A percentile compares a stretch with the other conserved stretches of the same genome.
phyloP scores from a whole-genome alignment of 192 early-diverging fungal species.

The Coemansia nantahalensis region DNA sequence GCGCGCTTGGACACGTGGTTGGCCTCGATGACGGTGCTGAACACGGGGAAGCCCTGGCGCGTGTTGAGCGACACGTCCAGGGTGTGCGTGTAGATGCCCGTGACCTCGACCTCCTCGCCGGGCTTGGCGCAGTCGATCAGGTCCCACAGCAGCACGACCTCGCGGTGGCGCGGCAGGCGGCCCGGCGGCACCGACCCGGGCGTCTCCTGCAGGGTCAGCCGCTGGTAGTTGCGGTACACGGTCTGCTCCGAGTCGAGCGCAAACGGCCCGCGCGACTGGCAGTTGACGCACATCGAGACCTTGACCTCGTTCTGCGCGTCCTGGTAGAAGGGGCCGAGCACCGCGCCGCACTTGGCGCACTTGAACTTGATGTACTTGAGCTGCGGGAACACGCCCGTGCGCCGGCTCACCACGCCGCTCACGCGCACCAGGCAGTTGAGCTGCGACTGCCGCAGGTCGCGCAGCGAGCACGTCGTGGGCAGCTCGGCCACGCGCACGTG shows the following conservation, averaged over 20 bases:
- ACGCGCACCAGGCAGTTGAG: slow-evolving; percentile 91
- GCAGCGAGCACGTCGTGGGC: slow-evolving; percentile 77
- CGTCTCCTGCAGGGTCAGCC: slow-evolving; percentile 91
- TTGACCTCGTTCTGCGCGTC: slow-evolving; percentile 86
- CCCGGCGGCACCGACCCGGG: slow-evolving; percentile 95
- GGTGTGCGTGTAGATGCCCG: slow-evolving; percentile 94
- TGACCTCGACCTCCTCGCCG: slow-evolving; percentile 95
- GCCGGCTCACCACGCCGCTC: slow-evolving; percentile 86
- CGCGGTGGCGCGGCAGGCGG: slow-evolving; percentile 89
- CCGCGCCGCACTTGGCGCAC: slow-evolving; percentile 87
- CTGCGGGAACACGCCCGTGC: slow-evolving; percentile 96
- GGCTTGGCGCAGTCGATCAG: slow-evolving; percentile 94
- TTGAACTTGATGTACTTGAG: slow-evolving; percentile 96
- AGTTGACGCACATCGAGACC: slow-evolving; percentile 78
- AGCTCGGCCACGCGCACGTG: slow-evolving; percentile 92
- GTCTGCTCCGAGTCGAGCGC: slow-evolving; percentile 91
- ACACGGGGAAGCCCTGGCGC: slow-evolving; percentile 95
- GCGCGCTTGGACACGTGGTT: slow-evolving; percentile 90
- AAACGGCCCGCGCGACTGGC: slow-evolving; percentile 92
- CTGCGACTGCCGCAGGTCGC: slow-evolving; percentile 89
- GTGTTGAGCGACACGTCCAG: slow-evolving; percentile 85
- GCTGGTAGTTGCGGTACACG: slow-evolving; percentile 96
- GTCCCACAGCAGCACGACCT: slow-evolving; percentile 93
- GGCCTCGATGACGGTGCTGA: slow-evolving; percentile 94
- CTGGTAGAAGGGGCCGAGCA: slow-evolving; percentile 93